A percentile compares a stretch with the other conserved stretches of the same genome.
phyloP scores from a whole-genome alignment of 2,329 filamentous ascomycete genomes.

The Fusarium buharicum region DNA sequence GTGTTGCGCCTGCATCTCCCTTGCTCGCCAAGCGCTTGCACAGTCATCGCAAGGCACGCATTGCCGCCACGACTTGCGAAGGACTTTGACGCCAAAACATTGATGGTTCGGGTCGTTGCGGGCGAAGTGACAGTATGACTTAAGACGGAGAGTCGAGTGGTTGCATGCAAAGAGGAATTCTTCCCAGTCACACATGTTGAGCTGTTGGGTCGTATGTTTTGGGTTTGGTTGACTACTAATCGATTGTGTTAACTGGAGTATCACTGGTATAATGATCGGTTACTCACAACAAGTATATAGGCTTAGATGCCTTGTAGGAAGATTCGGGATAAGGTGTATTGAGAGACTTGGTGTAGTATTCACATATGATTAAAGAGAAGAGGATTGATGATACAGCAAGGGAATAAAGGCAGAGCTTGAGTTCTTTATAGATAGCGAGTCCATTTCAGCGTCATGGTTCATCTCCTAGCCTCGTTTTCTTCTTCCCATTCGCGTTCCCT shows the following conservation, averaged over 20 bases:
- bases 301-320: background rate
- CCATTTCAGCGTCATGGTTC: background rate
- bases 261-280: background rate
- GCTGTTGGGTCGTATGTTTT: background rate
- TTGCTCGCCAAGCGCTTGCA: constrained; percentile 29
- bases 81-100: constrained; percentile 74
- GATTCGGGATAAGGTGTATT: background rate
- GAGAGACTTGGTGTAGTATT: background rate
- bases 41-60: constrained; percentile 64
- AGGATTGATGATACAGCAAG: background rate
- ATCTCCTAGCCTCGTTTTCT: background rate
- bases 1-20: constrained; percentile 15
- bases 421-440: constrained; percentile 23
- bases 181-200: constrained; percentile 76
- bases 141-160: constrained; percentile 68
- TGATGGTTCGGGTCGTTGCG: constrained; percentile 77
- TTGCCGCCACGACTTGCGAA: constrained; percentile 70
- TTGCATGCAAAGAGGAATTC: constrained; percentile 74
- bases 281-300: constrained; percentile 8
- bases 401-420: background rate
- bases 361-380: background rate
- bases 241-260: background rate
- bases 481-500: constrained; percentile 3
- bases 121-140: constrained; percentile 78
- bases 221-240: background rate